Percentiles rank a stretch among this genome's conserved stretches.
phyloP scores from a whole-genome alignment of 2,329 filamentous ascomycete species.

The Penicillium decumbens region DNA sequence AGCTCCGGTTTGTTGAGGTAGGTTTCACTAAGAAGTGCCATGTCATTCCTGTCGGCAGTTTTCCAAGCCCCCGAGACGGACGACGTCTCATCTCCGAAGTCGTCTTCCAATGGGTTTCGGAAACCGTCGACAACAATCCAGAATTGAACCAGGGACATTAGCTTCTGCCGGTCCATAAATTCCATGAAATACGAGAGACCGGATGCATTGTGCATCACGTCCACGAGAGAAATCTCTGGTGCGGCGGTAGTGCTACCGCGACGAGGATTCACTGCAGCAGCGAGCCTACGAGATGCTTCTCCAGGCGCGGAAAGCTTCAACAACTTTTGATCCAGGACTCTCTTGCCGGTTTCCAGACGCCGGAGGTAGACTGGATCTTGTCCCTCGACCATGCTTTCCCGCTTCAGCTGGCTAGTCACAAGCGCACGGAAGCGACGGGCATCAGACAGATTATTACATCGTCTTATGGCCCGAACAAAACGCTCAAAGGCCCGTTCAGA shows the following conservation, averaged over 20 bases:
- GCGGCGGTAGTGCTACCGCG: conserved; percentile 54
- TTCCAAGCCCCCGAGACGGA: conserved; percentile 66
- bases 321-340: conserved; percentile 84
- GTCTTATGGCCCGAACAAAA: conserved; percentile 83
- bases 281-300: conserved; percentile 37
- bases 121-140: conserved; percentile 98
- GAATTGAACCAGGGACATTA: conserved; percentile 91
- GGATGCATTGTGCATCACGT: conserved; percentile 83
- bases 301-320: conserved; percentile 69
- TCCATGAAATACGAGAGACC: conserved; percentile 99
- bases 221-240: conserved; percentile 70
- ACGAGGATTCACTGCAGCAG: conserved; percentile 29
- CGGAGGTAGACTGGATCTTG: conserved; percentile 84
- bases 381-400: conserved; percentile 69
- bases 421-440: conserved; percentile 88
- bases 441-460: conserved; percentile 86
- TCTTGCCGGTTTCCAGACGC: conserved; percentile 83
- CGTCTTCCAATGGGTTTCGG: conserved; percentile 86
- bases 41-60: conserved; percentile 76
- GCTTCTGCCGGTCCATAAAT: conserved; percentile 87
- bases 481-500: conserved; percentile 91
- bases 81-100: conserved; percentile 66
- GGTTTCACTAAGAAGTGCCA: conserved; percentile 85
- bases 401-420: conserved; percentile 84
- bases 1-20: conserved; percentile 81